Evolutionary conservation across 768 basidiomycete species (phyloP).

Genomic region (Pholiota conissans): DNA sequence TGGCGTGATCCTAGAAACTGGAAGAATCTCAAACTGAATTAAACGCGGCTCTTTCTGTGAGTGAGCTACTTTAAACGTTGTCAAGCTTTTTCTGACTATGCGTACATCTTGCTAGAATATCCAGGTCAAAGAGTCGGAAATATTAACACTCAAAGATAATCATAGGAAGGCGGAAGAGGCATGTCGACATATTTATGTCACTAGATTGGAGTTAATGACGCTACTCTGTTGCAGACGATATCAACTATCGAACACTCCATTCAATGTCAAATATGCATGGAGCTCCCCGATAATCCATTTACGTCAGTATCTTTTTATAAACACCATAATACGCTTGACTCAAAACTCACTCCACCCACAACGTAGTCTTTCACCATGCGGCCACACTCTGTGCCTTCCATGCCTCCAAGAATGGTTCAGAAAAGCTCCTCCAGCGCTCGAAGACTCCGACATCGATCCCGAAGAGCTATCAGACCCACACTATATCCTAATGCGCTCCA

Average conservation of each 20-base stretch:
- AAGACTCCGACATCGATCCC: conserved; percentile 37
- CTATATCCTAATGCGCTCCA: conserved; percentile 57
- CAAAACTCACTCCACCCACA: neutral
- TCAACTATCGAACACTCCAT: conserved; percentile 56
- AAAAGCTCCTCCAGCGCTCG: conserved; percentile 54
- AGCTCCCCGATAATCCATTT: conserved; percentile 61
- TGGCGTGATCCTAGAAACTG: conserved; percentile 40
- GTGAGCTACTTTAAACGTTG: conserved; percentile 28
- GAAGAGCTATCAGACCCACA: conserved; percentile 37
- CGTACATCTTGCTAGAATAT: conserved; percentile 36
- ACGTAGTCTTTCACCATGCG: conserved; percentile 68
- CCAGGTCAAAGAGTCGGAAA: conserved; percentile 44
- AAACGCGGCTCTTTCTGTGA: conserved; percentile 35
- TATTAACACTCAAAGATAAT: conserved; percentile 46
- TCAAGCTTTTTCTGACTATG: too few relatives aligned
- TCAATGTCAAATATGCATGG: conserved; percentile 81
- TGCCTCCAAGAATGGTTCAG: conserved; percentile 83
- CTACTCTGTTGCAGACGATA: conserved; percentile 52
- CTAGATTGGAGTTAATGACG: neutral
- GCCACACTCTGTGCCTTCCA: conserved; percentile 70
- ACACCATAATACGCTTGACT: neutral
- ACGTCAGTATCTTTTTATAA: conserved; percentile 45
- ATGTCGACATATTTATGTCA: neutral
- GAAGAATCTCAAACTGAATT: conserved; percentile 52
- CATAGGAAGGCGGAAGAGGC: conserved; percentile 61